A percentile compares a stretch with the other conserved stretches of the same genome.
These are phyloP conservation scores for Nakazawaea siamensis DNA, from an alignment of 805 yeast genomes.

Conservation along the genomic window DNA sequence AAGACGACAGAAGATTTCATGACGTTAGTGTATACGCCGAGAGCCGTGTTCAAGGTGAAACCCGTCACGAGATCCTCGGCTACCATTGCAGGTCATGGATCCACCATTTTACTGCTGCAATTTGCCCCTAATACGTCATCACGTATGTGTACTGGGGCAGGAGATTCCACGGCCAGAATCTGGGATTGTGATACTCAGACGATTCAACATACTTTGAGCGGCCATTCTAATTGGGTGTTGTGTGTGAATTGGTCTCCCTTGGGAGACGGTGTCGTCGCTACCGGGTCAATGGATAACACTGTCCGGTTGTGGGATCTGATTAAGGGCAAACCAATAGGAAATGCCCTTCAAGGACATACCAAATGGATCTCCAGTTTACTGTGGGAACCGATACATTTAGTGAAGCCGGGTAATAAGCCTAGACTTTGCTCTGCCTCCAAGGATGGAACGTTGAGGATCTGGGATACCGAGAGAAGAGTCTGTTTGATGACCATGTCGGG, in stretches of 20 bases:
- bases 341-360: constrained; percentile 68
- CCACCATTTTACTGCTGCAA: constrained; percentile 84
- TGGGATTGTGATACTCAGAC: constrained; percentile 98
- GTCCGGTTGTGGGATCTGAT: constrained; percentile 80
- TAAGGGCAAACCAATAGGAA: constrained; percentile 68
- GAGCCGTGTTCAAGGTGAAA: constrained; percentile 88
- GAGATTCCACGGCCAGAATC: constrained; percentile 89
- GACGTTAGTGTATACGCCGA: constrained; percentile 86
- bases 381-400: constrained; percentile 93
- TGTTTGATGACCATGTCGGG: constrained; percentile 73
- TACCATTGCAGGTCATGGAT: constrained; percentile 92
- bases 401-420: constrained; percentile 54
- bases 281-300: constrained; percentile 93
- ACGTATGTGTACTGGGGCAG: constrained; percentile 90
- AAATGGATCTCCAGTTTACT: constrained; percentile 86
- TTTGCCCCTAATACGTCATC: constrained; percentile 88
- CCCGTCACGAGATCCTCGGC: constrained; percentile 88
- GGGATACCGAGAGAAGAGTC: constrained; percentile 74
- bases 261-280: constrained; percentile 80
- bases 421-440: constrained; percentile 83
- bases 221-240: constrained; percentile 91
- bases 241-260: constrained; percentile 90
- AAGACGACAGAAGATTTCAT: constrained; percentile 89
- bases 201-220: constrained; percentile 68
- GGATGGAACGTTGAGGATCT: constrained; percentile 80